Base-by-base conservation (phyloP, 2,329 filamentous ascomycete genomes). In the Lecanosticta acicola region DNA sequence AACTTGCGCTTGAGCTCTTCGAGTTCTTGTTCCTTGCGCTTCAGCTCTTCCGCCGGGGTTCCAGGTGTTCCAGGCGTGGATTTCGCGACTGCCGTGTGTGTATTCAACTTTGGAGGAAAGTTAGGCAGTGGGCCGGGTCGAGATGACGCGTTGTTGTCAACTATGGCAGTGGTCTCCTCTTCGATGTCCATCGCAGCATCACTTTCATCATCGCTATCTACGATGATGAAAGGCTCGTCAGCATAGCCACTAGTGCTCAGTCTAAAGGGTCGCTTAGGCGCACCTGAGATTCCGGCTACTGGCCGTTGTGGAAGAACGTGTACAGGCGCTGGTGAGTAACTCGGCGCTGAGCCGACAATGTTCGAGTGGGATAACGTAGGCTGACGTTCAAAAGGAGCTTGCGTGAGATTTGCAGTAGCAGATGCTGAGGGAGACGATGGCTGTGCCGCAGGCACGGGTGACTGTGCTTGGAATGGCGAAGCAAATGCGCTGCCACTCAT, bases 141-240 rank as follows among this genome's bases (percentile, higher is more conserved):
- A n/a, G n/a, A n/a, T n/a, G n/a, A n/a, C n/a, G n/a, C n/a, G n/a
- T n/a, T n/a, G n/a, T n/a, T n/a, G 7, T 29, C 11, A 11, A 5
- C 7, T 29, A 5, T 29, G 5, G 24, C 11, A 29, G 24, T 11
- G 11, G 24, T 11, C 24, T 11, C 24, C 14, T 53, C 43, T 20
- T 56, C 55, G 7, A 54, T 39, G 19, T 55, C 55, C 36, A 63
- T 65, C n/a, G 62, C 59, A 37, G 64, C 60, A 17, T 75, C 53
- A 24, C 53, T 53, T 8, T 58, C 58, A 14, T 61, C 71, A 53
- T 83, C 80, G 20, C 94, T 90, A 61, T 87, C 94, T 32, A 94
- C 83, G 55, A 95, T 94, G 32, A 95, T 78, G 42, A 94, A 77
- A 2, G 77, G 77, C 40, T 81, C 74, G 18, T 83, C 74, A 41